Percentiles rank a stretch among this genome's conserved stretches.
phyloP scores from a whole-genome alignment of 177 flowering plant species.

The Tripterygium wilfordii region DNA sequence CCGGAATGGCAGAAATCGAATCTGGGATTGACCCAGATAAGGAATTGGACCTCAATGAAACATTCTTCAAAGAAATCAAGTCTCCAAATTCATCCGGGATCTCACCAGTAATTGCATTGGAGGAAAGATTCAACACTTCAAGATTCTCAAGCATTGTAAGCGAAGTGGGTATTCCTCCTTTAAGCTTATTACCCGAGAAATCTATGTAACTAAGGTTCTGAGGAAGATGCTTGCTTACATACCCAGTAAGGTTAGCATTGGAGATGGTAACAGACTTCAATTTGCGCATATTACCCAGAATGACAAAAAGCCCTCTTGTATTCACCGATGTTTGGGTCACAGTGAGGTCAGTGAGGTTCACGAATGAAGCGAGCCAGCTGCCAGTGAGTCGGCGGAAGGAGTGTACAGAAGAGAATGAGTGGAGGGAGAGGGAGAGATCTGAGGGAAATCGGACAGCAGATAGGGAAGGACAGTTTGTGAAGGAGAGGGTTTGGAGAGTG shows the following conservation, averaged over 20 bases:
- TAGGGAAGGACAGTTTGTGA: constrained; percentile 70
- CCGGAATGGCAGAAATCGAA: constrained; percentile 47
- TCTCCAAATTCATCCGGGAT: constrained; percentile 62
- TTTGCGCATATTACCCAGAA: constrained; percentile 48
- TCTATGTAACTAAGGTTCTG: constrained; percentile 57
- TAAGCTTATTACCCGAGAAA: constrained; percentile 61
- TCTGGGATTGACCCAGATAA: constrained; percentile 78
- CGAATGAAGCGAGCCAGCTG: constrained; percentile 54
- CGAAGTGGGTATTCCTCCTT: constrained; percentile 59
- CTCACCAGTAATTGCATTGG: constrained; percentile 55
- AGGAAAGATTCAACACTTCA: constrained; percentile 51
- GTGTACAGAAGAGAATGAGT: constrained; percentile 57
- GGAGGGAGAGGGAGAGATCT: constrained; percentile 53
- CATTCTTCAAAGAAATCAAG: constrained; percentile 42
- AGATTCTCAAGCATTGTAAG: constrained; percentile 50
- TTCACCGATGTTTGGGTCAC: constrained; percentile 42
- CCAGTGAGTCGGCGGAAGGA: constrained; percentile 64
- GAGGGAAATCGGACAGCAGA: constrained; percentile 53
- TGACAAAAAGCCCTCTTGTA: constrained; percentile 59
- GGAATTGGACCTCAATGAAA: constrained; percentile 63
- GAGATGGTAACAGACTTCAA: constrained; percentile 60
- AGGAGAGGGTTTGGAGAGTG: constrained; percentile 51
- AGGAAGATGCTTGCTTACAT: constrained; percentile 52
- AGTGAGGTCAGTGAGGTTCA: constrained; percentile 64
- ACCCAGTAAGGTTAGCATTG: constrained; percentile 62